Evolutionary conservation across 2,329 filamentous ascomycete species (phyloP), one percentile per base, ranked within the genome.

Genomic region (Coniochaeta hoffmannii): DNA sequence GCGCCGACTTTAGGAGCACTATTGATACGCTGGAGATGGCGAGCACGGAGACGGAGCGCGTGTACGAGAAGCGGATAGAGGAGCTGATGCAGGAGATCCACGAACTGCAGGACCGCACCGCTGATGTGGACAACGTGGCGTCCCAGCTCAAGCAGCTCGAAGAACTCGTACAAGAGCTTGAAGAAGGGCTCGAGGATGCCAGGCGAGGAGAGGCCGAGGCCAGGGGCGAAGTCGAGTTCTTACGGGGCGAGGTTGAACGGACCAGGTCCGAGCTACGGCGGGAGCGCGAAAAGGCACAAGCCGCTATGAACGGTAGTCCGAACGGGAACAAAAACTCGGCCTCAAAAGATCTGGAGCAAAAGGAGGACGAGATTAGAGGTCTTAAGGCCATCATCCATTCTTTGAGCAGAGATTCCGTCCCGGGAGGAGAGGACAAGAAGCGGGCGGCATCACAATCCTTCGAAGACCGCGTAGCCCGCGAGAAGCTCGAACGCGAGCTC

Each of bases 371-470:
- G 74, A 97, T 99, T 65, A 83, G 93, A 59, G 94, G 94, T 50
- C 80, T 99, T 61, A 99, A 97, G 72, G 93, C 94, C 44, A 97
- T 99, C 67, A 97, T 99, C 58, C 93, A 97, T 72, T 96, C 90
- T 17, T 78, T 99, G 35, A 96, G 91, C 69, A 82, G 90, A 58
- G 90, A 90, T 62, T 82, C 86, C 11, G 74, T 80, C n/a, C 76
- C 77, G 3, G 71, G 71, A 28, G 62, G 65, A 24, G 70, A 71
- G 46, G 66, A 68, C 50, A 56, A 68, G 44, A 68, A 67, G 58
- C 73, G 64, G 65, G 70, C 58, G 3, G 62, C 69, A 10, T 64
- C 61, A 1, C 67, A 69, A 50, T 76, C 75, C 1, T 68, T 73
- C 50, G 76, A 84, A 53, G 82, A 86, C 52, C 81, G 83, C 30